phyloP scores from a whole-genome alignment of 1,284 basidiomycete species.

The Psilocybe mexicana region DNA sequence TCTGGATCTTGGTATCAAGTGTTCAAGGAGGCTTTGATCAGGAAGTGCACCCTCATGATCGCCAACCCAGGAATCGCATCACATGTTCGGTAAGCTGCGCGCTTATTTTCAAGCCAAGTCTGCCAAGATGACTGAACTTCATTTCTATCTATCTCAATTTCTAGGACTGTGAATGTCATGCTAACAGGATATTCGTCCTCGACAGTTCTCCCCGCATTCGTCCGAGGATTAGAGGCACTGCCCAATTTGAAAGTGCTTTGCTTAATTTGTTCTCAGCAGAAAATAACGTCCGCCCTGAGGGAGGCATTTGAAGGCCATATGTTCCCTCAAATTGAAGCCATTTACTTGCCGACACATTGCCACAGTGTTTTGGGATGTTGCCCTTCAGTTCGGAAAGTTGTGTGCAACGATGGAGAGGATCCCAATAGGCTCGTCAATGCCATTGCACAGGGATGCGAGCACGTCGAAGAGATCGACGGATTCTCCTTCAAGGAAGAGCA shows the following conservation, averaged over 20 bases:
- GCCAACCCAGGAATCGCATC: constrained; percentile 12
- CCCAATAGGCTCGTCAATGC: constrained; percentile 28
- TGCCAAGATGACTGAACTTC: not conserved
- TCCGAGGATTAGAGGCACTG: constrained; percentile 29
- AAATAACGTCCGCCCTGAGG: constrained; percentile 31
- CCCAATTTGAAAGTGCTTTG: constrained; percentile 35
- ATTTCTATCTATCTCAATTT: too few species aligned
- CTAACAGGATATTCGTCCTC: constrained; percentile 27
- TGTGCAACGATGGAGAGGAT: constrained; percentile 25
- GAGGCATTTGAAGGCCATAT: constrained; percentile 26
- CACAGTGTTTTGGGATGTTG: constrained; percentile 35
- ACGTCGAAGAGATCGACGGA: constrained; percentile 28
- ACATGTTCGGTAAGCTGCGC: constrained; percentile 12
- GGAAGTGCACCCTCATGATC: constrained; percentile 13
- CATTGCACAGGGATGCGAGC: constrained; percentile 26
- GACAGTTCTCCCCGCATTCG: constrained; percentile 31
- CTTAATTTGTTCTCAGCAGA: constrained; percentile 28
- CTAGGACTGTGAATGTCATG: constrained; percentile 30
- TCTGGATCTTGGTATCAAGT: constrained; percentile 15
- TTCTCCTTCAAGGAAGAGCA: constrained; percentile 18
- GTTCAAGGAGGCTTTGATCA: constrained; percentile 10
- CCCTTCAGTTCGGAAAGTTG: constrained; percentile 28
- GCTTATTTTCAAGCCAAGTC: too few species aligned
- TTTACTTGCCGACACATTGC: constrained; percentile 29
- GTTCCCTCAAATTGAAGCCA: constrained; percentile 30